Base-by-base conservation (phyloP, 345 rosid species). In the Bretschneidera sinensis region DNA sequence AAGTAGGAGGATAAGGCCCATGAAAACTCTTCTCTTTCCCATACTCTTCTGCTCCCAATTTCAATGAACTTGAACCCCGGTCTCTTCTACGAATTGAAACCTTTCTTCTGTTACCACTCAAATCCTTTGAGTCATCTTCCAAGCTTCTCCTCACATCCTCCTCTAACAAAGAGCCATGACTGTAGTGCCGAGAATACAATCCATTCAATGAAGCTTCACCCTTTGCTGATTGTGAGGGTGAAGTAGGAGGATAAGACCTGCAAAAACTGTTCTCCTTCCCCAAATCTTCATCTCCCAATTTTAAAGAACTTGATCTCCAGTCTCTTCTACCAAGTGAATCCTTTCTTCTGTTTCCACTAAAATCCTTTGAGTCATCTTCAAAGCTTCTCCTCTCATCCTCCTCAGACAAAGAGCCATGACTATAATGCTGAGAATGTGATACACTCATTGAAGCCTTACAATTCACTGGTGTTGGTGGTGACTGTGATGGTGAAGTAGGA, bases 151-250 rank as follows among this genome's bases (percentile, higher is more conserved):
- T 67, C 0, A 34, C 25, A 51, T 61, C 65, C 57, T 67, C 69
- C 28, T 59, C 77, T 51, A 70, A 61, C 56, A 78, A 69, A 33
- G 83, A 65, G 48, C 80, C 79, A 61, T 61, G 43, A 55, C 61
- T 71, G 21, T 65, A 67, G 18, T 57, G 65, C 75, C 78, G 70
- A 34, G 71, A 56, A 67, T 75, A 76, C 48, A 71, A 72, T 61
- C 76, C 76, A 66, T 76, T 68, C 62, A 65, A 25, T 28, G 64
- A 65, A 57, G 65, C 55, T 25, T 66, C 71, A 7, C 62, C 39
- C 43, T 45, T 51, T 43, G 52, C 21, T 2, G 62, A 58, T 17
- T 52, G 24, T 19, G 68, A 28, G 45, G 43, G 54, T 5, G 79
- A 63, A 62, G 50, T 22, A 43, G 73, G 73, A 65, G 81, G 73